Evolutionary conservation across 305 asterid species (phyloP).

Genomic region (Solanum hybrid): DNA sequence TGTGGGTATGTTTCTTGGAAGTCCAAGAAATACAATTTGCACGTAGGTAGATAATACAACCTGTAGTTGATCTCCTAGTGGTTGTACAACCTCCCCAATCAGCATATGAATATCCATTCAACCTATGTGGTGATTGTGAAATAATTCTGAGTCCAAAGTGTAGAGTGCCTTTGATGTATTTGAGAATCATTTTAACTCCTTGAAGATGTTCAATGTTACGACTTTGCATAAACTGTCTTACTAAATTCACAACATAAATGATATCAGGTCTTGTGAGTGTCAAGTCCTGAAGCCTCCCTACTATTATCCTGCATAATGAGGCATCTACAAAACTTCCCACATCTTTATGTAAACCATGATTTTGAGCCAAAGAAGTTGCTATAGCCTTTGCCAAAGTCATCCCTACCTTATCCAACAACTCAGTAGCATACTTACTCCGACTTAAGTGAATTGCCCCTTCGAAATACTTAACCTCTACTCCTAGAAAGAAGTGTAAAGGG

Average conservation of each 20-base stretch:
- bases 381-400: neutral
- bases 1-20: neutral
- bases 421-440: neutral
- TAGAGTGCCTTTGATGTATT: neutral
- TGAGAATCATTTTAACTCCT: neutral
- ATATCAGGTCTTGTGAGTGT: neutral
- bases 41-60: neutral
- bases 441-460: no score
- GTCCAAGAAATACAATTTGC: neutral
- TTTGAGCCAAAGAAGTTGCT: neutral
- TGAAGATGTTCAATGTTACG: neutral
- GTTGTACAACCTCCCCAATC: neutral
- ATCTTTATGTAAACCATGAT: neutral
- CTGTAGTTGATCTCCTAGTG: neutral
- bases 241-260: neutral
- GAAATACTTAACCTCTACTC: neutral
- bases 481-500: neutral
- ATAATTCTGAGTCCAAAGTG: neutral
- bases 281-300: neutral
- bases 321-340: neutral
- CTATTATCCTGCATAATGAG: no score
- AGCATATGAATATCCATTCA: neutral
- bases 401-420: neutral
- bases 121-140: neutral
- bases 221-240: neutral